Conservation (phyloP, 495 filamentous ascomycete species). For the Astrothelium macrocarpum region DNA sequence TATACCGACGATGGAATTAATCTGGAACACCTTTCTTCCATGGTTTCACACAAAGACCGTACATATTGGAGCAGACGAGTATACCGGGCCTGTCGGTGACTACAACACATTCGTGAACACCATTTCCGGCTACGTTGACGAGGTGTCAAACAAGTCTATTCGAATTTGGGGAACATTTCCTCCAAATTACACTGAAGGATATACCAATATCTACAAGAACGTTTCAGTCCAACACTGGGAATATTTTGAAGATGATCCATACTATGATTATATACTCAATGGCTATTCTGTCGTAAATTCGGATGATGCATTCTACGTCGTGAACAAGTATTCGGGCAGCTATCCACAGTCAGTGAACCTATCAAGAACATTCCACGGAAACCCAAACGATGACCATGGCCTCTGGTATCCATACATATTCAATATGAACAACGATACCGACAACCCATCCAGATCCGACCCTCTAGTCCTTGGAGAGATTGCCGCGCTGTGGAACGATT, state of each 20-base stretch:
- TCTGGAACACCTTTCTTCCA: constrained; percentile 42
- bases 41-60: constrained; percentile 47
- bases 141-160: constrained; percentile 34
- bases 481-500: constrained; percentile 45
- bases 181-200: constrained; percentile 28
- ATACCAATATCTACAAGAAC: constrained; percentile 36
- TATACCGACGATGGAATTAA: constrained; percentile 42
- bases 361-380: constrained; percentile 37
- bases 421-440: constrained; percentile 34
- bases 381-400: constrained; percentile 28
- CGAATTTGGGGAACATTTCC: constrained; percentile 48
- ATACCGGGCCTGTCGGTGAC: constrained; percentile 32
- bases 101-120: constrained; percentile 44
- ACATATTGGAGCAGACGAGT: constrained; percentile 46
- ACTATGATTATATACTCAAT: constrained; percentile 41
- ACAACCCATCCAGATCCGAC: constrained; percentile 37
- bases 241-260: constrained; percentile 39
- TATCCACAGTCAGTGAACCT: constrained; percentile 37
- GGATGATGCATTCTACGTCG: constrained; percentile 42
- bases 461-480: constrained; percentile 37
- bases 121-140: constrained; percentile 36
- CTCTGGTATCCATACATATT: constrained; percentile 40
- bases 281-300: constrained; percentile 45
- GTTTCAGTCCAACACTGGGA: constrained; percentile 42
- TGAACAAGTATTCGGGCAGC: constrained; percentile 38